Evolutionary conservation across 2,329 filamentous ascomycete species (phyloP).

Genomic region (Dactylellina drechsleri): DNA sequence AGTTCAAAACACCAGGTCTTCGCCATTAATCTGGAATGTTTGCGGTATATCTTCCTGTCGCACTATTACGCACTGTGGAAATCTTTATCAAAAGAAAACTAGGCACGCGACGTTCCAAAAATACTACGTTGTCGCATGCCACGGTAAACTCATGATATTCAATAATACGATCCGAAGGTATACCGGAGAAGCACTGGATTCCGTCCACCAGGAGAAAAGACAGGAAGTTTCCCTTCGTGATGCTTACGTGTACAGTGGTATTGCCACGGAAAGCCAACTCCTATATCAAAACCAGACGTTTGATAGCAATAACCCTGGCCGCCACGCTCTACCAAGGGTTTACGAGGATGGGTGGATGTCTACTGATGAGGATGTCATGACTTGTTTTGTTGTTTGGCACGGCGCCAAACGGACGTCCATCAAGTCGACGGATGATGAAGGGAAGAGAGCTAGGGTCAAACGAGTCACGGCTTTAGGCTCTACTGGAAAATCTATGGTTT

Average conservation of each 20-base stretch:
- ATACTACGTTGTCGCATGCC: conserved; percentile 70
- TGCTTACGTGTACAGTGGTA: conserved; percentile 64
- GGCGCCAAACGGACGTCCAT: conserved; percentile 70
- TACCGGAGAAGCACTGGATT: conserved; percentile 68
- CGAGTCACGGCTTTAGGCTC: conserved; percentile 71
- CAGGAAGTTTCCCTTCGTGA: conserved; percentile 64
- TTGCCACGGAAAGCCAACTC: conserved; percentile 72
- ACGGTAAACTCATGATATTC: conserved; percentile 72
- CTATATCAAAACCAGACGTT: conserved; percentile 73
- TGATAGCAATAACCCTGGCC: conserved; percentile 71
- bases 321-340: conserved; percentile 69
- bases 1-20: conserved; percentile 72
- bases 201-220: conserved; percentile 72
- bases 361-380: conserved; percentile 73
- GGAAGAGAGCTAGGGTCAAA: conserved; percentile 65
- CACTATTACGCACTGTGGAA: conserved; percentile 71
- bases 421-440: conserved; percentile 62
- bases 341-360: conserved; percentile 72
- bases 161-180: conserved; percentile 68
- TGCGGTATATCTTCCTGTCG: conserved; percentile 73
- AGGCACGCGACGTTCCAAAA: conserved; percentile 71
- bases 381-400: conserved; percentile 75
- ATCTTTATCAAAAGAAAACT: conserved; percentile 72
- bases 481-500: conserved; percentile 72
- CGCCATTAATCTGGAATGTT: conserved; percentile 73